These are phyloP conservation scores for Hortaea werneckii DNA, from an alignment of 2,329 filamentous ascomycete genomes.

Conservation along the genomic window DNA sequence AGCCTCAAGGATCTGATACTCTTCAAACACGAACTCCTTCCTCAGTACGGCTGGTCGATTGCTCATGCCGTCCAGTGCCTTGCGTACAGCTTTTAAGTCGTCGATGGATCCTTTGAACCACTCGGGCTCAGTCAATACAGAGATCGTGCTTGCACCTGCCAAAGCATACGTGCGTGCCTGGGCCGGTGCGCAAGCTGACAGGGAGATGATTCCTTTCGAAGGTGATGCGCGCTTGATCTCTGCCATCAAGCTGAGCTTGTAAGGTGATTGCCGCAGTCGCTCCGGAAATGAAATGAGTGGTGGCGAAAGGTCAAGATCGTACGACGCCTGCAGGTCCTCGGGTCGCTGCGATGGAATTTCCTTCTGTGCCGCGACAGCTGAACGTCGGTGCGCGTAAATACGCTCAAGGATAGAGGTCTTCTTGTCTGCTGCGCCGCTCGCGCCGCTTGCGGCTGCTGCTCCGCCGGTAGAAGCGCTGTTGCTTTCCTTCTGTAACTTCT, in stretches of 20 bases:
- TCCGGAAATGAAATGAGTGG: conserved; percentile 72
- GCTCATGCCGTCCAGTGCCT: conserved; percentile 80
- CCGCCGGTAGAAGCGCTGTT: conserved; percentile 18
- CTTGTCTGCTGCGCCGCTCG: conserved; percentile 36
- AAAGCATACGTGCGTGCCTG: conserved; percentile 88
- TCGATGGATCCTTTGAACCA: conserved; percentile 99
- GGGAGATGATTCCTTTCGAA: conserved; percentile 87
- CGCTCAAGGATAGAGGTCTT: conserved; percentile 80
- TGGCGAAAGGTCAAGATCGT: conserved; percentile 73
- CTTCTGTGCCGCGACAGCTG: conserved; percentile 70
- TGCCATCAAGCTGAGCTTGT: conserved; percentile 86
- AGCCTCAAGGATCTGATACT: conserved; percentile 95
- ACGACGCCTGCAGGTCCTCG: conserved; percentile 74
- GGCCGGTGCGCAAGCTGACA: conserved; percentile 75
- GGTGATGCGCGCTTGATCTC: conserved; percentile 96
- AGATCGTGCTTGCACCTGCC: conserved; percentile 92
- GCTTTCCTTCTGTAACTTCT: conserved; percentile 37
- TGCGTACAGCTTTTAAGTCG: conserved; percentile 75
- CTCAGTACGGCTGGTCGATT: conserved; percentile 85
- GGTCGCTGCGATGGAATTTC: conserved; percentile 73
- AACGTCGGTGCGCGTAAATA: conserved; percentile 76
- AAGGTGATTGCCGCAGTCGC: conserved; percentile 70
- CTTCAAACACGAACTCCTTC: conserved; percentile 96
- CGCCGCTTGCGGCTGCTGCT: conserved; percentile 24
- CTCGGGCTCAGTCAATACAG: conserved; percentile 93